These are phyloP conservation scores for Fusarium papillatum DNA, from an alignment of 2,329 filamentous ascomycete species.

Conservation along the genomic window DNA sequence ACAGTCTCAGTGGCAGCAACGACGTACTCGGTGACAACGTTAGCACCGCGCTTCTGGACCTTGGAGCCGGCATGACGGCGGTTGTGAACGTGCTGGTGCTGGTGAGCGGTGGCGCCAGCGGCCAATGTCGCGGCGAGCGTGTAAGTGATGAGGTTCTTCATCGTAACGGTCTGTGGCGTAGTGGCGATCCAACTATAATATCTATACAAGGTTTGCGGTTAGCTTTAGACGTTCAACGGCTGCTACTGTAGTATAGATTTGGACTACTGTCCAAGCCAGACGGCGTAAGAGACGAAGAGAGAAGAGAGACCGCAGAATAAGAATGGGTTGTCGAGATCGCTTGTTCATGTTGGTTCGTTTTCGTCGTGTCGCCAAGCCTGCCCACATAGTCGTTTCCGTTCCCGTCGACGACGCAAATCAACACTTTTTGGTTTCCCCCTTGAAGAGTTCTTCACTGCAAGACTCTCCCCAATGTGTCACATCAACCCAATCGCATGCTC, in stretches of 20 bases:
- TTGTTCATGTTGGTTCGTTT: background rate
- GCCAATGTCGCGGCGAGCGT: conserved; percentile 67
- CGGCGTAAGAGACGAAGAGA: background rate
- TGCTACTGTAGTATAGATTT: background rate
- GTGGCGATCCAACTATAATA: conserved; percentile 24
- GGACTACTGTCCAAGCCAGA: conserved; percentile 2
- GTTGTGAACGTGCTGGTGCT: conserved; percentile 71
- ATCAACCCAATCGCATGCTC: background rate
- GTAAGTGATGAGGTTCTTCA: conserved; percentile 65
- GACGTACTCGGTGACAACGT: conserved; percentile 66
- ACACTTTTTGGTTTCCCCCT: background rate
- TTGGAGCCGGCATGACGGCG: conserved; percentile 64
- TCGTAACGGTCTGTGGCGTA: conserved; percentile 47
- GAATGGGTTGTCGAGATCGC: background rate
- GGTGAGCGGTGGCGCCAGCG: conserved; percentile 68
- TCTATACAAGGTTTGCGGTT: conserved; percentile 31
- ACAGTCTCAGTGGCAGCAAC: conserved; percentile 74
- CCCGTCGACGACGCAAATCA: background rate
- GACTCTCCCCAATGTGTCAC: background rate
- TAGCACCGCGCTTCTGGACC: conserved; percentile 61
- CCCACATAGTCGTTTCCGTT: background rate
- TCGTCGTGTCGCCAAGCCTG: background rate
- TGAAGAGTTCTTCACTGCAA: background rate
- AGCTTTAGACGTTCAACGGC: conserved; percentile 26
- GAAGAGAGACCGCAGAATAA: background rate